Conservation (phyloP, 1,284 basidiomycete genomes). For the Crucibulum parvulum region DNA sequence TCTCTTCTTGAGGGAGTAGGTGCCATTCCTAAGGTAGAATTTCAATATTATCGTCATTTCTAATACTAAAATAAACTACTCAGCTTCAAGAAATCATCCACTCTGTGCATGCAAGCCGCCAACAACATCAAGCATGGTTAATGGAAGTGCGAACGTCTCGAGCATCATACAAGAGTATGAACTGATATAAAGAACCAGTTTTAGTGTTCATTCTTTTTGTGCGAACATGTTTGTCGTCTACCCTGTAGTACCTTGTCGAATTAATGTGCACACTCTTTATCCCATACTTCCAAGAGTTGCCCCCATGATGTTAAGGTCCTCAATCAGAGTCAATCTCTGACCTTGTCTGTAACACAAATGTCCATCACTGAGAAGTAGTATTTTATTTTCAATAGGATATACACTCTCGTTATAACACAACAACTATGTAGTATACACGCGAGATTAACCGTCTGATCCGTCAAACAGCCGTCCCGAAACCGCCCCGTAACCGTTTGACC, state of each 20-base stretch:
- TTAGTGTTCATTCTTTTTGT: slow-evolving; percentile 27
- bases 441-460: too few species aligned
- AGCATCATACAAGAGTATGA: not conserved
- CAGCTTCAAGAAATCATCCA: slow-evolving; percentile 31
- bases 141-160: slow-evolving; percentile 7
- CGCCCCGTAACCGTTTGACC: too few species aligned
- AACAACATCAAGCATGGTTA: slow-evolving; percentile 18
- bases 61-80: not conserved
- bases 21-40: not conserved
- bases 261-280: too few species aligned
- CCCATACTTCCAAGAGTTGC: too few species aligned
- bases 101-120: slow-evolving; percentile 26
- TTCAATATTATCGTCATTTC: not conserved
- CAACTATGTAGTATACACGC: too few species aligned
- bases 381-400: slow-evolving; percentile 1
- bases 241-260: too few species aligned
- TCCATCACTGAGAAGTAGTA: slow-evolving; percentile 25
- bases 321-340: slow-evolving; percentile 13
- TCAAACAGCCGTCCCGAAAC: too few species aligned
- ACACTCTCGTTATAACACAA: too few species aligned
- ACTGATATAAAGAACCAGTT: not conserved
- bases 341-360: slow-evolving; percentile 27
- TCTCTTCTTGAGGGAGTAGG: not conserved
- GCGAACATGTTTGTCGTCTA: slow-evolving; percentile 27
- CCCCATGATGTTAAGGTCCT: too few species aligned